Percentiles rank a stretch among this genome's conserved stretches.
Conservation (phyloP, 139 green algal species). For the Asterochloris erici region DNA sequence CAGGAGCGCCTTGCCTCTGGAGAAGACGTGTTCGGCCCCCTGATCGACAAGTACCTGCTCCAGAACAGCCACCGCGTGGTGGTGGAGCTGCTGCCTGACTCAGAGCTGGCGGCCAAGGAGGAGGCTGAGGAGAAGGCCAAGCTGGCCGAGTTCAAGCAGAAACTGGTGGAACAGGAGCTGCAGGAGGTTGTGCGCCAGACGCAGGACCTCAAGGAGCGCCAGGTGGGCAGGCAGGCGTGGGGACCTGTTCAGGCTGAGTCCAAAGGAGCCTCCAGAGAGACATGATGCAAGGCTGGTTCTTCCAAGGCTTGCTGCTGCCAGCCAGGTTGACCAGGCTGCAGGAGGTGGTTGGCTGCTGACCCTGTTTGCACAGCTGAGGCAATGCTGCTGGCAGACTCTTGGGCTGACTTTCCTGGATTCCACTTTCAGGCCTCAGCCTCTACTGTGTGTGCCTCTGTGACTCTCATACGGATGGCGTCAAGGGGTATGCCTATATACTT, state of each 20-base stretch:
- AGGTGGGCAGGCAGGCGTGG: constrained; percentile 2
- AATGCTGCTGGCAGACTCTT: too few species aligned
- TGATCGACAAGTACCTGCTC: constrained; percentile 89
- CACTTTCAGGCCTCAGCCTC: too few species aligned
- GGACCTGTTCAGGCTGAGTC: too few species aligned
- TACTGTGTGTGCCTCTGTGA: too few species aligned
- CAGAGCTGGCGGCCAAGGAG: constrained; percentile 47
- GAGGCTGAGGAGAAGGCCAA: constrained; percentile 76
- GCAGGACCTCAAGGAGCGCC: constrained; percentile 73
- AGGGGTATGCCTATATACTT: background rate
- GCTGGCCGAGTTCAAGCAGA: constrained; percentile 31
- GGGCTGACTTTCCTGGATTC: too few species aligned
- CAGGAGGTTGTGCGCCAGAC: constrained; percentile 63
- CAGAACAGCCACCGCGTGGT: constrained; percentile 88
- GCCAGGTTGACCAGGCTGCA: background rate
- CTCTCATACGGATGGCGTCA: background rate
- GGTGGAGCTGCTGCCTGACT: constrained; percentile 79
- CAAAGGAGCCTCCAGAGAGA: too few species aligned
- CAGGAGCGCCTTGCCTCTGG: constrained; percentile 62
- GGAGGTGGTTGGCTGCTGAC: background rate
- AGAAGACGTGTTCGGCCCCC: constrained; percentile 88
- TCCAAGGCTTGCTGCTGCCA: background rate
- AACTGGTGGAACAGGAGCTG: constrained; percentile 37
- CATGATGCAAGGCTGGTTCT: background rate
- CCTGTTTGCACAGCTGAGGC: too few species aligned